Percentiles rank a stretch among this genome's conserved stretches.
These are phyloP conservation scores for Cicer arietinum DNA, from an alignment of 306 rosid genomes.

Conservation along the genomic window DNA sequence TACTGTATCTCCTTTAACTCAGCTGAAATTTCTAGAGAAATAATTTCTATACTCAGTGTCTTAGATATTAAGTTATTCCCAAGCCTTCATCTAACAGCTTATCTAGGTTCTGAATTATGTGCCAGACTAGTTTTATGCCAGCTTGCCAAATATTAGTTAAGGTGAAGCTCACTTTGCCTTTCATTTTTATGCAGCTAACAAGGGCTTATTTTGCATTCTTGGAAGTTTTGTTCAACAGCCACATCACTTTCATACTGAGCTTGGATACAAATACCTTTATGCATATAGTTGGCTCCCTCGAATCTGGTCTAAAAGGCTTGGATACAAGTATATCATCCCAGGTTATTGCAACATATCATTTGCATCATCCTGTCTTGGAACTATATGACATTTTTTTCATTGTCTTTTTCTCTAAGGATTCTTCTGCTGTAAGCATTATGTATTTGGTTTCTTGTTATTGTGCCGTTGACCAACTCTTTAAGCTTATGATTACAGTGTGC, in stretches of 20 bases:
- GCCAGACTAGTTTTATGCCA: slow-evolving; percentile 6
- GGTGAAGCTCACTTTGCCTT: slow-evolving; percentile 34
- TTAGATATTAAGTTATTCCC: slow-evolving; percentile 11
- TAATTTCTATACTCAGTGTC: background rate
- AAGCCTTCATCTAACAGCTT: slow-evolving; percentile 5
- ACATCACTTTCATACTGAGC: slow-evolving; percentile 77
- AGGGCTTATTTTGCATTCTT: slow-evolving; percentile 92
- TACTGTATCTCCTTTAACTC: no score
- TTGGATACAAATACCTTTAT: slow-evolving; percentile 81
- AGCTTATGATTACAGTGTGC: slow-evolving; percentile 80
- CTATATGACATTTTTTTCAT: slow-evolving; percentile 10
- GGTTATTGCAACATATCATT: slow-evolving; percentile 56
- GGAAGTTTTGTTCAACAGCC: slow-evolving; percentile 94
- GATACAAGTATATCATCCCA: slow-evolving; percentile 92
- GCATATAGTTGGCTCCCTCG: slow-evolving; percentile 95
- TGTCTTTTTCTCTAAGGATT: background rate
- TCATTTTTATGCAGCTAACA: slow-evolving; percentile 74
- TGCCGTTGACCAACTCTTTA: slow-evolving; percentile 36
- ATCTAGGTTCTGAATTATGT: slow-evolving; percentile 22
- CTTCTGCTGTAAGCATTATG: background rate
- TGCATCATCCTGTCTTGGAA: slow-evolving; percentile 35
- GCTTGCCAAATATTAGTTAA: slow-evolving; percentile 20
- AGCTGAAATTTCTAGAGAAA: no score
- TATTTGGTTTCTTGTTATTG: slow-evolving; percentile 36
- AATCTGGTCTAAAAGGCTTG: slow-evolving; percentile 97